Percentiles rank a stretch among this genome's conserved stretches.
phyloP scores from a whole-genome alignment of 148 eudicot genomes.

The Euryodendron excelsum region DNA sequence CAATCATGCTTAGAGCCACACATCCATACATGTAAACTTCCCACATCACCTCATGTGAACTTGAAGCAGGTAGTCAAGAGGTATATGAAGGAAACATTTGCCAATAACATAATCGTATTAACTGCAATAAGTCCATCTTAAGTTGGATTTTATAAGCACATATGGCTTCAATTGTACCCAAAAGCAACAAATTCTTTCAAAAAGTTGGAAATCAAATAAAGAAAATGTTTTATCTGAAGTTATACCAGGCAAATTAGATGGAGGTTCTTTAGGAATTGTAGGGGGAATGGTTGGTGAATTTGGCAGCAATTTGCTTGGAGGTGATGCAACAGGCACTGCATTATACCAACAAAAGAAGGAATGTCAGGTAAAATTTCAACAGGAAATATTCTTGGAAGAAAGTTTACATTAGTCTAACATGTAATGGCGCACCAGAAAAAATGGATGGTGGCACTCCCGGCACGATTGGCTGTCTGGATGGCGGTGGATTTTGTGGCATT shows the following conservation, averaged over 20 bases:
- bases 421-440: conserved; percentile 26
- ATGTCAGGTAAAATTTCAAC: neutral
- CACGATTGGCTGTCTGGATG: conserved; percentile 8
- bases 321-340: conserved; percentile 28
- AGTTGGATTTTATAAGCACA: neutral
- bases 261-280: conserved; percentile 11
- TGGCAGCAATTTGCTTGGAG: conserved; percentile 25
- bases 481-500: conserved; percentile 22
- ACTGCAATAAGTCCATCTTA: neutral
- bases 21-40: neutral
- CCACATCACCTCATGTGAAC: too few species aligned
- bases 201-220: neutral
- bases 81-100: neutral
- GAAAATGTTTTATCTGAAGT: neutral
- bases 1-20: neutral
- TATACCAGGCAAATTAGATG: conserved; percentile 33
- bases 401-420: neutral
- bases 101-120: neutral
- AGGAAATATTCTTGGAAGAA: neutral
- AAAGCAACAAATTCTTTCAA: neutral
- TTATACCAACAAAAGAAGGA: neutral
- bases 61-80: too few species aligned
- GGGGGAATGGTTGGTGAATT: conserved; percentile 25
- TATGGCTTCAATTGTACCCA: neutral
- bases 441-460: conserved; percentile 22